Conservation (phyloP, 371 early-diverging fungal species). For the Rhizopus microsporus region DNA sequence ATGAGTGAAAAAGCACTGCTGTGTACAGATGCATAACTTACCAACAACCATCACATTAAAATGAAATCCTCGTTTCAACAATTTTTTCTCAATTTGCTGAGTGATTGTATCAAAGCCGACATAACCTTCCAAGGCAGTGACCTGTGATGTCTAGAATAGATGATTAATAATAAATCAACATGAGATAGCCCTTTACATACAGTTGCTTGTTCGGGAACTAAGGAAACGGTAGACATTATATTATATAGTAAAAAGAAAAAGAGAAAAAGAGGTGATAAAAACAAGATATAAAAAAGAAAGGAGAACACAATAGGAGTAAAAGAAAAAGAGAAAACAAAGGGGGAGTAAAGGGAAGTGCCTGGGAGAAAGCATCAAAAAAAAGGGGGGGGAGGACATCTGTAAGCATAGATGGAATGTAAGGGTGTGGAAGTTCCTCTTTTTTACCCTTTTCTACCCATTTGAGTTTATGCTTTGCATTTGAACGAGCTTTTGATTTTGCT, state of each 20-base stretch:
- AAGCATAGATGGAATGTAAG: no score
- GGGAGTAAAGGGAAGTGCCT: background rate
- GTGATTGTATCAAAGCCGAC: constrained; percentile 97
- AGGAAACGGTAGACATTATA: constrained; percentile 4
- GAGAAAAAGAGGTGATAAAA: background rate
- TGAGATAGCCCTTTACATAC: background rate
- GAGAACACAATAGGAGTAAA: background rate
- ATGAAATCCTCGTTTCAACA: constrained; percentile 91
- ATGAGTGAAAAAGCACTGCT: background rate
- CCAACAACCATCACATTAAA: constrained; percentile 96
- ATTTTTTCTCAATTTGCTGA: constrained; percentile 89
- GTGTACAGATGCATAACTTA: constrained; percentile 20
- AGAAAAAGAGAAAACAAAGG: background rate
- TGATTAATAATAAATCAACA: background rate
- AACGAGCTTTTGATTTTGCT: no score
- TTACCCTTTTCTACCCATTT: no score
- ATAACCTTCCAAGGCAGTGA: constrained; percentile 59
- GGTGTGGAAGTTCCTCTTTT: no score
- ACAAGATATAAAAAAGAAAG: background rate
- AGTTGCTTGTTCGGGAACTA: constrained; percentile 1
- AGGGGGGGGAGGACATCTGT: no score
- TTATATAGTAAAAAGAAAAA: background rate
- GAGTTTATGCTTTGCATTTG: no score
- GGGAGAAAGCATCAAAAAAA: background rate
- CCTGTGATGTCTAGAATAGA: background rate